These are phyloP conservation scores for Heteromeles arbutifolia DNA, from an alignment of 306 rosid species.

Conservation along the genomic window DNA sequence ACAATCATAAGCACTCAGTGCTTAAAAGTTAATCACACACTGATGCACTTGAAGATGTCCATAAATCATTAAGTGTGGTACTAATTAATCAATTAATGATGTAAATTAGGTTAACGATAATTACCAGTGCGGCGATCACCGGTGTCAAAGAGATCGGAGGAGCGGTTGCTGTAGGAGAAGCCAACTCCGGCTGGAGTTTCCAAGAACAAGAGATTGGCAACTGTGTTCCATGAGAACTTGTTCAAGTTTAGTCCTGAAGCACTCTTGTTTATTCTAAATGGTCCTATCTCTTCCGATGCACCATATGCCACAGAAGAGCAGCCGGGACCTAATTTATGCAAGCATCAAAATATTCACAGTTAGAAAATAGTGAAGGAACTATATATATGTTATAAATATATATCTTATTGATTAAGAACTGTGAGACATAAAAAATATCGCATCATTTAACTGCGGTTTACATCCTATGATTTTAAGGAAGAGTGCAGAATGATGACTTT, in stretches of 20 bases:
- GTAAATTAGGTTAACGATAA: background rate
- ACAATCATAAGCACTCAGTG: background rate
- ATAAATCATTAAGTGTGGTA: background rate
- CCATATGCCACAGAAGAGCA: slow-evolving; percentile 99
- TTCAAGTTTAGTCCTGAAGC: slow-evolving; percentile 66
- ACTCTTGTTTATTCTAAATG: slow-evolving; percentile 71
- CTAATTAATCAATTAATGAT: background rate
- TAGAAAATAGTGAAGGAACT: background rate
- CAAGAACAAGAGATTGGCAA: slow-evolving; percentile 74
- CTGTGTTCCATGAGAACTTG: slow-evolving; percentile 86
- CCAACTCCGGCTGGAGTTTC: slow-evolving; percentile 97
- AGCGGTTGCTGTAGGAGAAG: slow-evolving; percentile 82
- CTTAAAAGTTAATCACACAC: background rate
- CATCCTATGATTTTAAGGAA: no score
- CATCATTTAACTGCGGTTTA: no score
- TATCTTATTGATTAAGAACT: no score
- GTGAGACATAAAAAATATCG: no score
- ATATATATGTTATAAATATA: no score
- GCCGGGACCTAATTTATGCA: slow-evolving; percentile 60
- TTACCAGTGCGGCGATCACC: slow-evolving; percentile 88
- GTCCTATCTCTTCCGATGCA: slow-evolving; percentile 94
- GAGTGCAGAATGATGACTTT: no score
- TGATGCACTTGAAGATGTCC: no score
- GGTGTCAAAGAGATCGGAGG: slow-evolving; percentile 61
- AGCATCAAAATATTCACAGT: background rate